phyloP scores from a whole-genome alignment of 148 eudicot genomes.

The Silene conica region DNA sequence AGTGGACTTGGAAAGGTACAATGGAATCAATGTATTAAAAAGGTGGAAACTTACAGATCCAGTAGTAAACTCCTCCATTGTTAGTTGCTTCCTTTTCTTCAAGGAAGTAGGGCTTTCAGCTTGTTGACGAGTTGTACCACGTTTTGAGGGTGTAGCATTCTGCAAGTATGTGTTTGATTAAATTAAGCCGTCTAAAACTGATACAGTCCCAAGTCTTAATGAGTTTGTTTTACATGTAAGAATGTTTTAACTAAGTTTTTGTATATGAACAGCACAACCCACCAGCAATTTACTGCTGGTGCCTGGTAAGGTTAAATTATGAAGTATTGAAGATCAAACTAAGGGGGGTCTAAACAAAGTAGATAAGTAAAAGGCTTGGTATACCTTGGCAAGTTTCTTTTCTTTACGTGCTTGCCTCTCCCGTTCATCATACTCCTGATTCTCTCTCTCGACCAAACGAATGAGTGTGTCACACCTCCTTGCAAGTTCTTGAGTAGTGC shows the following conservation, averaged over 20 bases:
- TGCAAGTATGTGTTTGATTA: slow-evolving; percentile 13
- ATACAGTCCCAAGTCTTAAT: background rate
- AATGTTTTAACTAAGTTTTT: too few species aligned
- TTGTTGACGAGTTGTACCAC: slow-evolving; percentile 49
- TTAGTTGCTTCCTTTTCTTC: slow-evolving; percentile 68
- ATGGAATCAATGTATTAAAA: background rate
- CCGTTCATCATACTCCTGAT: slow-evolving; percentile 88
- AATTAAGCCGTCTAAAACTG: background rate
- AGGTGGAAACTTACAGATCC: slow-evolving; percentile 38
- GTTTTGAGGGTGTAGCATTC: slow-evolving; percentile 72
- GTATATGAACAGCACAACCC: too few species aligned
- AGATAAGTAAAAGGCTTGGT: background rate
- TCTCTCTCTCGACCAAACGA: slow-evolving; percentile 88
- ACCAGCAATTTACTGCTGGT: too few species aligned
- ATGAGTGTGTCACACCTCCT: slow-evolving; percentile 97
- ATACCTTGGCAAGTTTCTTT: slow-evolving; percentile 92
- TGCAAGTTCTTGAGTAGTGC: slow-evolving; percentile 94
- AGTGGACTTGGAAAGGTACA: background rate
- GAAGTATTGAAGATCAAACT: too few species aligned
- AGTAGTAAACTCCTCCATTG: slow-evolving; percentile 56
- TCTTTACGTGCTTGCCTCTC: slow-evolving; percentile 99
- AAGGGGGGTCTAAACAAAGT: background rate
- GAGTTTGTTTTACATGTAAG: too few species aligned
- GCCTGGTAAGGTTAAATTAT: too few species aligned
- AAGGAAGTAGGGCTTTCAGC: slow-evolving; percentile 61